Base-by-base conservation (phyloP, 805 yeast species). In the Candida sphagnicola region DNA sequence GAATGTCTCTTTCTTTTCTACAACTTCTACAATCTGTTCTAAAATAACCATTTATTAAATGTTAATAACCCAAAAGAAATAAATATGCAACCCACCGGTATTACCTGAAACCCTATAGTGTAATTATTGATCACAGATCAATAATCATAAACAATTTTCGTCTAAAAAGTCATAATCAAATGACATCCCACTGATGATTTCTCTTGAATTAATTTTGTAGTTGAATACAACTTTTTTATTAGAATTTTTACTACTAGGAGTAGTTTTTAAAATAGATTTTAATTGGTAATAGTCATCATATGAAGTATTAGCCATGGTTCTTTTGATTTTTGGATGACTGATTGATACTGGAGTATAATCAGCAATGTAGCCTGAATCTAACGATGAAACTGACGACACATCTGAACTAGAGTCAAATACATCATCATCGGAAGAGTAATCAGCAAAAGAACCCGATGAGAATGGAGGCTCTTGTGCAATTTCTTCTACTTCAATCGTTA, bases 101-200 rank as follows among this genome's bases (percentile, higher is more conserved):
- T 13, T n/a, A n/a, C n/a, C n/a, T n/a, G n/a, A n/a, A n/a, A n/a
- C n/a, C n/a, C n/a, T n/a, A n/a, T n/a, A n/a, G n/a, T 21, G 11
- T 21, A 26, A 26, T n/a, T 26, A 13, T 13, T 26, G 12, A 26
- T 26, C 29, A 26, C 29, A 26, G 29, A 26, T 26, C 12, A 31
- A n/a, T 4, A 32, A 21, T 50, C 49, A 59, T 36, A 61, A 50
- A 36, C 61, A 60, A 40, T 50, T 56, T 31, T 64, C 56, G 47
- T 68, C 74, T 42, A 68, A 54, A 40, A 59, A 65, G 45, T 65
- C 65, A 47, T 68, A 70, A 48, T 73, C 77, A 42, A 65, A 59
- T 18, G 65, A 55, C 19, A 60, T 59, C 15, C 70, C 74, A 41
- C 67, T 72, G 39, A 71, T 57, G 28, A 67, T 64, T 47, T 72